Conservation (phyloP, 2,329 filamentous ascomycete genomes). For the Xylariaceae sp. region DNA sequence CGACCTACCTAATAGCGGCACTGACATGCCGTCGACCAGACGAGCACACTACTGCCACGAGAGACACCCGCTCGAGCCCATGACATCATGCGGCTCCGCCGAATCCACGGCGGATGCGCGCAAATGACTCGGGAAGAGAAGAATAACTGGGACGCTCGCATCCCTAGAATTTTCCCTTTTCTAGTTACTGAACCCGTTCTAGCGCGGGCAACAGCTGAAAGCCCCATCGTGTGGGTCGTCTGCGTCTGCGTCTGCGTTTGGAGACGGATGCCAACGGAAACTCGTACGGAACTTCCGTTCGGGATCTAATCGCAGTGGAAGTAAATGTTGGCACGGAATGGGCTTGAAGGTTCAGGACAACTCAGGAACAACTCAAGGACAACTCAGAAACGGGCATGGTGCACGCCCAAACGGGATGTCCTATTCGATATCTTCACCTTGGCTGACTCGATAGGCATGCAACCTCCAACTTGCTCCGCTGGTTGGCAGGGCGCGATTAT, state of each 20-base stretch:
- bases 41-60: not conserved
- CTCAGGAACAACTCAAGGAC: not conserved
- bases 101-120: not conserved
- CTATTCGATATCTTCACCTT: not conserved
- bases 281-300: too few relatives aligned
- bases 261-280: not conserved
- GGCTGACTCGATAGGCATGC: not conserved
- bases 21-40: not conserved
- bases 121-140: conserved; percentile 13
- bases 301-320: too few relatives aligned
- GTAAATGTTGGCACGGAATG: too few relatives aligned
- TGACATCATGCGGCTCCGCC: conserved; percentile 23
- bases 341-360: too few relatives aligned
- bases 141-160: conserved; percentile 11
- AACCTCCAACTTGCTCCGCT: too few relatives aligned
- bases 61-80: conserved; percentile 6
- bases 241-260: not conserved
- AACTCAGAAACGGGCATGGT: not conserved
- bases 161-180: conserved; percentile 11
- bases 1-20: not conserved
- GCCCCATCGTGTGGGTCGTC: not conserved
- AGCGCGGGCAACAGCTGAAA: not conserved
- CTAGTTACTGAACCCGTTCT: not conserved
- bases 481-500: not conserved
- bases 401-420: not conserved